A percentile compares a stretch with the other conserved stretches of the same genome.
Evolutionary conservation across 1,284 basidiomycete species (phyloP).

Genomic region (Mixia osmundae): DNA sequence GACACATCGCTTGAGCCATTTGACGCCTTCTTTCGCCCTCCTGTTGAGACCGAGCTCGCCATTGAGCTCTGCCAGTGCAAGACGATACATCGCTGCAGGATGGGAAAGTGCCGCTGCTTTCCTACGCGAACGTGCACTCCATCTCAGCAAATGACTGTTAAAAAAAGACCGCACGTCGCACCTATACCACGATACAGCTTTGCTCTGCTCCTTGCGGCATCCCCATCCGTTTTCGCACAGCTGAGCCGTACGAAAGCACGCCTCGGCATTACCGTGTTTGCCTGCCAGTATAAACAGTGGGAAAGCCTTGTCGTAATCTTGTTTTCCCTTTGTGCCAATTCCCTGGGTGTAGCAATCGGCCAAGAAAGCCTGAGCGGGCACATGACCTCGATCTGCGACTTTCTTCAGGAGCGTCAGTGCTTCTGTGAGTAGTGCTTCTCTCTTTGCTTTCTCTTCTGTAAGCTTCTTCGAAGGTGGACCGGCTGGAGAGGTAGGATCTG

Average conservation of each 20-base stretch:
- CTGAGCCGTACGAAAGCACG: conserved; percentile 81
- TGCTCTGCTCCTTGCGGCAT: conserved; percentile 68
- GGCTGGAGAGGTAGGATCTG: conserved; percentile 1
- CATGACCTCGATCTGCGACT: conserved; percentile 78
- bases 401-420: conserved; percentile 64
- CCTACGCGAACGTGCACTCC: conserved; percentile 21
- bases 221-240: conserved; percentile 99
- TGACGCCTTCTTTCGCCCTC: conserved; percentile 83
- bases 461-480: neutral
- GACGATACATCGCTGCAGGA: conserved; percentile 85
- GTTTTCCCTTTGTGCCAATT: conserved; percentile 50
- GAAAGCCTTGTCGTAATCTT: conserved; percentile 92
- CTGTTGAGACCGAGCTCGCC: conserved; percentile 72
- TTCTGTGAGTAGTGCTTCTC: conserved; percentile 65
- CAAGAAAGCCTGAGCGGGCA: conserved; percentile 84
- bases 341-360: conserved; percentile 96
- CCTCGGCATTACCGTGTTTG: conserved; percentile 95
- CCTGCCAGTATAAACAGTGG: conserved; percentile 87
- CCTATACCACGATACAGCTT: conserved; percentile 74
- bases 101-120: conserved; percentile 80
- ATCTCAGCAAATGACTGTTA: neutral
- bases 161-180: conserved; percentile 16
- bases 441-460: conserved; percentile 28
- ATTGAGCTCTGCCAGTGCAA: conserved; percentile 88
- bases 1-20: conserved; percentile 91